Percentiles rank a stretch among this genome's conserved stretches.
Evolutionary conservation across 2,329 filamentous ascomycete species (phyloP).

Genomic region (Trichoderma gracile): DNA sequence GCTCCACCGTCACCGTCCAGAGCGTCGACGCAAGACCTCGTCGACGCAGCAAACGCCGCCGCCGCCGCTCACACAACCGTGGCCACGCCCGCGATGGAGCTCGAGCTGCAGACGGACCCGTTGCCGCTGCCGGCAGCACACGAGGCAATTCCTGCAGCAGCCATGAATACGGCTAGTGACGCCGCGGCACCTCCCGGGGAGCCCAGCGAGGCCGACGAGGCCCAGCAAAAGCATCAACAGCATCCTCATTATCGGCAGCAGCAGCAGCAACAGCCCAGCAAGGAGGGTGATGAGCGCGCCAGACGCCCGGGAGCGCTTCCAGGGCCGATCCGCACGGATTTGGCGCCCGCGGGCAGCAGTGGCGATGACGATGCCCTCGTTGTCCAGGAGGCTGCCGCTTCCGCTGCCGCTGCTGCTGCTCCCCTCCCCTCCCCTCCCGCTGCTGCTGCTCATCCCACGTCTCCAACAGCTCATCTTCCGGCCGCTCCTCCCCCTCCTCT

Average conservation of each 20-base stretch:
- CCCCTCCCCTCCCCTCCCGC: too few species aligned
- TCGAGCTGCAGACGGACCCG: not conserved
- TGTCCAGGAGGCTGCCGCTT: constrained; percentile 68
- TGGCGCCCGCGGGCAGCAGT: constrained; percentile 30
- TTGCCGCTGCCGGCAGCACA: constrained; percentile 1
- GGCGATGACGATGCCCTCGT: constrained; percentile 76
- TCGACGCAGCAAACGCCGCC: constrained; percentile 28
- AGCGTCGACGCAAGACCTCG: constrained; percentile 35
- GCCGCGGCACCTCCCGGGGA: constrained; percentile 35
- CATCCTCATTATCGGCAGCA: too few species aligned
- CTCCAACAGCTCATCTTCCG: too few species aligned
- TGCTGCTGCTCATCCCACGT: too few species aligned
- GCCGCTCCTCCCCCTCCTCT: too few species aligned
- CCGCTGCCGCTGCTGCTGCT: too few species aligned
- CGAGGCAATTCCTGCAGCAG: constrained; percentile 11
- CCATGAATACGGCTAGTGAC: constrained; percentile 28
- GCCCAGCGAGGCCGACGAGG: constrained; percentile 9
- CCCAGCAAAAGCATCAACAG: not conserved
- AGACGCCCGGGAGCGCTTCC: constrained; percentile 47
- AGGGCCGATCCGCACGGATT: constrained; percentile 55
- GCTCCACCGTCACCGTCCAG: constrained; percentile 27
- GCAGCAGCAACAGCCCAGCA: not conserved
- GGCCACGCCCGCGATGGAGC: constrained; percentile 2
- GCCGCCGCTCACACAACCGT: constrained; percentile 26
- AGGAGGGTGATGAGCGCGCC: constrained; percentile 16